Evolutionary conservation across 1,284 basidiomycete species (phyloP).

Genomic region (Puccinia polysora): DNA sequence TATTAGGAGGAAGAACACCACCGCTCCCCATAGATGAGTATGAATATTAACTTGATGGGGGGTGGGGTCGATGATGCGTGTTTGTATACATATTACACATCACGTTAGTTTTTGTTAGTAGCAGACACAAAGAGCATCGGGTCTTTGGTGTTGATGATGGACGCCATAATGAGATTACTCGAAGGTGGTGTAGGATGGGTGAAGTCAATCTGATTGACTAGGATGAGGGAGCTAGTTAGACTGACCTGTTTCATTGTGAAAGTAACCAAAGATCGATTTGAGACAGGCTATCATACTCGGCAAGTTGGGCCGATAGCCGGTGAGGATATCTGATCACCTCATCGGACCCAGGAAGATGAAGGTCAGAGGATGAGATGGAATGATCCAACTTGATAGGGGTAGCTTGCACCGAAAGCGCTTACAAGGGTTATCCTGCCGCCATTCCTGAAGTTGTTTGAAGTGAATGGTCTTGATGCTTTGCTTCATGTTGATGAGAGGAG

Average conservation of each 20-base stretch:
- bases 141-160: no score
- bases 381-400: not conserved
- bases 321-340: slow-evolving; percentile 29
- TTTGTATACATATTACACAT: not conserved
- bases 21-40: slow-evolving; percentile 71
- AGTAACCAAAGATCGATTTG: slow-evolving; percentile 33
- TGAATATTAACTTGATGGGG: slow-evolving; percentile 96
- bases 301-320: slow-evolving; percentile 38
- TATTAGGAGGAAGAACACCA: slow-evolving; percentile 63
- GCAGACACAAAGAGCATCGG: not conserved
- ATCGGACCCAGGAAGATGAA: not conserved
- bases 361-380: not conserved
- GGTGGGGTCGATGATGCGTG: no score
- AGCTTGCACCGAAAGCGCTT: not conserved
- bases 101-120: not conserved
- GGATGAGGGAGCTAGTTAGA: not conserved
- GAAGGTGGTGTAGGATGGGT: no score
- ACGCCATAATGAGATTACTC: no score
- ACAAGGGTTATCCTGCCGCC: slow-evolving; percentile 43
- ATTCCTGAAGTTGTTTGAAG: slow-evolving; percentile 26
- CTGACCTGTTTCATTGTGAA: slow-evolving; percentile 44
- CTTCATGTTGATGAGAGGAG: slow-evolving; percentile 4
- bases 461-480: slow-evolving; percentile 4
- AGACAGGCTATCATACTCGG: slow-evolving; percentile 21
- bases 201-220: not conserved